Evolutionary conservation across 2,329 filamentous ascomycete species (phyloP).

Genomic region (Ascochyta lentis): DNA sequence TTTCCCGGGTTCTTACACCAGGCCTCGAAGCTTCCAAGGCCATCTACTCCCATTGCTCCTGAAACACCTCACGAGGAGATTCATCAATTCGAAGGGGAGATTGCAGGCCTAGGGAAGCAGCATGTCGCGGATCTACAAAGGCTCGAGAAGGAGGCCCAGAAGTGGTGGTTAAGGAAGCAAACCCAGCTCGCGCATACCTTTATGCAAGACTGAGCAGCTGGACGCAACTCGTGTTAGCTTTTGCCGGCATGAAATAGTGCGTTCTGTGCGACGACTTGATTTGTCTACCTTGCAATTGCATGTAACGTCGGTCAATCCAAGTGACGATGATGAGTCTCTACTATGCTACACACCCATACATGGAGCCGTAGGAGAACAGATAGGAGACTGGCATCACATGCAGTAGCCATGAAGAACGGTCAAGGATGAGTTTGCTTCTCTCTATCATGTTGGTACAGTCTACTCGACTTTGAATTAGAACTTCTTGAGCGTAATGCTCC

Average conservation of each 20-base stretch:
- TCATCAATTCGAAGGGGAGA: constrained; percentile 18
- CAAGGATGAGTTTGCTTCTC: background rate
- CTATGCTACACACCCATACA: too few relatives aligned
- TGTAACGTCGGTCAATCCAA: background rate
- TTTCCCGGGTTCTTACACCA: constrained; percentile 31
- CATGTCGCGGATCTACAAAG: constrained; percentile 28
- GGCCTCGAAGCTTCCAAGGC: constrained; percentile 12
- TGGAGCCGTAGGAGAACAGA: too few relatives aligned
- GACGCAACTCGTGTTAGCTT: background rate
- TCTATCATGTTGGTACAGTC: constrained; percentile 4
- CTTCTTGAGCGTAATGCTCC: background rate
- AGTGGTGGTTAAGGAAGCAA: constrained; percentile 38
- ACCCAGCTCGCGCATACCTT: constrained; percentile 21
- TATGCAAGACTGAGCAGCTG: constrained; percentile 24
- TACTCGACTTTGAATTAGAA: background rate
- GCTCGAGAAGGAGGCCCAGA: constrained; percentile 30
- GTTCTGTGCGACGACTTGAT: background rate
- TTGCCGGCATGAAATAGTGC: background rate
- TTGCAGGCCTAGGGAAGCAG: constrained; percentile 28
- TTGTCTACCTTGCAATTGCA: background rate
- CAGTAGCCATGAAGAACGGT: background rate
- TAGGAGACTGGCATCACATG: too few relatives aligned
- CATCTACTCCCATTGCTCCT: constrained; percentile 12
- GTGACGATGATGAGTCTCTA: background rate
- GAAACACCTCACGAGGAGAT: constrained; percentile 22